Percentiles rank a stretch among this genome's conserved stretches.
phyloP scores from a whole-genome alignment of 345 rosid genomes.

The Eucalyptus globulus region DNA sequence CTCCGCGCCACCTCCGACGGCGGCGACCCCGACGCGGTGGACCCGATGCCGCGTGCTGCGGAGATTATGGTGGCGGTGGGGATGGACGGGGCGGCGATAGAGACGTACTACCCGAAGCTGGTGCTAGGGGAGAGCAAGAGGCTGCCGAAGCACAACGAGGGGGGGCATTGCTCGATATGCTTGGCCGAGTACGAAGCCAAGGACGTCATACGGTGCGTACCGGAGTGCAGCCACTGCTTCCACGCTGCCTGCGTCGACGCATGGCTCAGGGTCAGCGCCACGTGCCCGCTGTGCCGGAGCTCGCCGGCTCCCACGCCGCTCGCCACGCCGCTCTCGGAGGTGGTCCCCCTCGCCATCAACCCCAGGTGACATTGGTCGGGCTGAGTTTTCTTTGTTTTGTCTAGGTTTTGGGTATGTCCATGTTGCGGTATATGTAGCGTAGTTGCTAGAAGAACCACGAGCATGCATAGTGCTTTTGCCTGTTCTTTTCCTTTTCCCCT shows the following conservation, averaged over 20 bases:
- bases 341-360: conserved; percentile 34
- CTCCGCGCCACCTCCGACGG: neutral
- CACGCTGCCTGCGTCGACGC: conserved; percentile 60
- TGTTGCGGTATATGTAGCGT: neutral
- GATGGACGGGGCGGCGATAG: conserved; percentile 20
- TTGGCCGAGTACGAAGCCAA: conserved; percentile 38
- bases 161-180: conserved; percentile 65
- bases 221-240: conserved; percentile 68
- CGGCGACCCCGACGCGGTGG: neutral
- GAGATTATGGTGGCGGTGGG: conserved; percentile 10
- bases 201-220: conserved; percentile 42
- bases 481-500: neutral
- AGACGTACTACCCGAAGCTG: conserved; percentile 35
- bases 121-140: conserved; percentile 53
- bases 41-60: neutral
- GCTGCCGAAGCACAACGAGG: conserved; percentile 44
- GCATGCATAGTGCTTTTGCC: neutral
- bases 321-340: conserved; percentile 50
- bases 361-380: conserved; percentile 20
- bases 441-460: neutral
- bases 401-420: neutral
- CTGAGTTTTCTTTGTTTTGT: neutral
- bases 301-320: conserved; percentile 38
- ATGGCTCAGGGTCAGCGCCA: conserved; percentile 55
- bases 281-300: conserved; percentile 69